These are phyloP conservation scores for Carex cristatella DNA, from an alignment of 176 grass and related monocot species.

Conservation along the genomic window DNA sequence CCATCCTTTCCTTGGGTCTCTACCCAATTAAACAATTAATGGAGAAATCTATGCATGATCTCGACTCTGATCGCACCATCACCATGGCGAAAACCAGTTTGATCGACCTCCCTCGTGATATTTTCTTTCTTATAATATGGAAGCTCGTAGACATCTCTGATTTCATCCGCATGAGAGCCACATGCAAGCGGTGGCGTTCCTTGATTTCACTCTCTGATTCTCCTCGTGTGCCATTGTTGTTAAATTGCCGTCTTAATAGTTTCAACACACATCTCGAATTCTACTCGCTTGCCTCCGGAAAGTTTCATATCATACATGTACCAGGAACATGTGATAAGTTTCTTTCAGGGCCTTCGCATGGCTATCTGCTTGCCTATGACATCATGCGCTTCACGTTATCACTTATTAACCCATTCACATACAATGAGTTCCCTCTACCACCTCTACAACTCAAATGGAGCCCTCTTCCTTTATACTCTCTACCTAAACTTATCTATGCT, in stretches of 20 bases:
- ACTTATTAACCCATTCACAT: conserved; percentile 3
- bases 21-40: background rate
- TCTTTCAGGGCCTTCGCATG: background rate
- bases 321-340: background rate
- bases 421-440: background rate
- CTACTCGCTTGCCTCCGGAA: background rate
- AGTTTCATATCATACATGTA: background rate
- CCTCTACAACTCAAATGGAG: background rate
- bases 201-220: background rate
- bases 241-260: background rate
- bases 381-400: background rate
- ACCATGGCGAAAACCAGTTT: background rate
- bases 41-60: background rate
- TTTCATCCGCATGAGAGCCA: background rate
- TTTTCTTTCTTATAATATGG: background rate
- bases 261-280: background rate
- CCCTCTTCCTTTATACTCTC: background rate
- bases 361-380: background rate
- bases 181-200: conserved; percentile 1
- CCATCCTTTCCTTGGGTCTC: background rate
- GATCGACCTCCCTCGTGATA: background rate
- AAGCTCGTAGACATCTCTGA: conserved; percentile 1
- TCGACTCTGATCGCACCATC: background rate
- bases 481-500: background rate
- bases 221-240: background rate